phyloP scores from a whole-genome alignment of 805 yeast genomes.

The Wickerhamomyces ciferrii region DNA sequence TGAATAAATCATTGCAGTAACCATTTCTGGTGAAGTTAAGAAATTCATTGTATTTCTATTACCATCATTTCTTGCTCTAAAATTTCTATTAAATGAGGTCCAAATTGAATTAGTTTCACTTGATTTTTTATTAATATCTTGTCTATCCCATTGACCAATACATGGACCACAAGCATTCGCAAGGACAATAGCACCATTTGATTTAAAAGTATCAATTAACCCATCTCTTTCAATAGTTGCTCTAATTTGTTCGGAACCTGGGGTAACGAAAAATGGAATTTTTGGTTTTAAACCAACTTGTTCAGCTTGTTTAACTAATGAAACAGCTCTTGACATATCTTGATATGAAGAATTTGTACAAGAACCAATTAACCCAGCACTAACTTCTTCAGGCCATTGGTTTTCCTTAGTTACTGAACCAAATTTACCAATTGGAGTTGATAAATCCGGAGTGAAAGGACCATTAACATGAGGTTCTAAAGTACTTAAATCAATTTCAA shows the following conservation, averaged over 20 bases:
- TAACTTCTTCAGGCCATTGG: constrained; percentile 81
- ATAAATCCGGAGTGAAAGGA: constrained; percentile 97
- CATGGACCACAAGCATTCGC: constrained; percentile 99
- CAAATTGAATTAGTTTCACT: constrained; percentile 81
- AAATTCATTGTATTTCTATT: constrained; percentile 97
- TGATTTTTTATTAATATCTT: constrained; percentile 61
- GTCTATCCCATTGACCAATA: constrained; percentile 99
- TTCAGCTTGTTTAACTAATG: constrained; percentile 84
- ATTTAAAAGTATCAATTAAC: constrained; percentile 69
- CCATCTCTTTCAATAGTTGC: constrained; percentile 98
- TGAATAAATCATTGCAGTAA: constrained; percentile 93
- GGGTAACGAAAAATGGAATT: constrained; percentile 90
- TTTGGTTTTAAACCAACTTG: constrained; percentile 83
- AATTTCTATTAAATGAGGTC: constrained; percentile 96
- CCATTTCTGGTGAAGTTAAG: constrained; percentile 97
- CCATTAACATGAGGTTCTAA: constrained; percentile 96
- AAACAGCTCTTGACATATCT: constrained; percentile 96
- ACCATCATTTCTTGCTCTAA: constrained; percentile 97
- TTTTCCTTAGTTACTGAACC: constrained; percentile 64
- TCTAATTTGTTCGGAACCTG: constrained; percentile 97
- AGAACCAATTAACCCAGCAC: constrained; percentile 95
- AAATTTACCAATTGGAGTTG: constrained; percentile 86
- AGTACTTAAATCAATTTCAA: constrained; percentile 81
- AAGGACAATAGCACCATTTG: constrained; percentile 85
- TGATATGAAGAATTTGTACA: constrained; percentile 98